phyloP scores from a whole-genome alignment of 371 early-diverging fungal species.

The Rhizopus microsporus region DNA sequence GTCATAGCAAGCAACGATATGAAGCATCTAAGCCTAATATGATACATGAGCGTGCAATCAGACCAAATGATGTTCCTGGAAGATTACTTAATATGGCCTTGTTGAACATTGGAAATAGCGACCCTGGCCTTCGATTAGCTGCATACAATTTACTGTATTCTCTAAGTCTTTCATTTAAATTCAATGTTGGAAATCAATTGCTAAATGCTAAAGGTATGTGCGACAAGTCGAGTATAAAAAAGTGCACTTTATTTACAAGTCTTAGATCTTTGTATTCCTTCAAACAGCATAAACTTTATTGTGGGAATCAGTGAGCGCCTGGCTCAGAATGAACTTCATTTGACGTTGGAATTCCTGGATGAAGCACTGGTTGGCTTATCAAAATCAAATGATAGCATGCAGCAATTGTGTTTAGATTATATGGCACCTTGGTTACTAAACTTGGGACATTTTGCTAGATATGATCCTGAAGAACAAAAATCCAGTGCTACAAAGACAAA shows the following conservation, averaged over 20 bases:
- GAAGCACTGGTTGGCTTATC: slow-evolving; percentile 85
- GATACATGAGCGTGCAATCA: slow-evolving; percentile 70
- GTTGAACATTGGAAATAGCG: slow-evolving; percentile 81
- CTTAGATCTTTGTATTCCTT: slow-evolving; percentile 83
- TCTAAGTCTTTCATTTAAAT: slow-evolving; percentile 73
- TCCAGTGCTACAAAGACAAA: slow-evolving; percentile 63
- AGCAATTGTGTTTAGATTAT: slow-evolving; percentile 85
- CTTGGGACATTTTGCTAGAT: slow-evolving; percentile 62
- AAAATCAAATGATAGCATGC: slow-evolving; percentile 68
- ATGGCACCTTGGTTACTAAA: slow-evolving; percentile 90
- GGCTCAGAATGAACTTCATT: slow-evolving; percentile 71
- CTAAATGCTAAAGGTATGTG: slow-evolving; percentile 70
- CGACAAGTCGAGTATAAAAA: not conserved
- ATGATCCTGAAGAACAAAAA: slow-evolving; percentile 48
- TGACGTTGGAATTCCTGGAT: slow-evolving; percentile 87
- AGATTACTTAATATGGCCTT: slow-evolving; percentile 90
- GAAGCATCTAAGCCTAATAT: slow-evolving; percentile 65
- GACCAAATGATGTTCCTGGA: slow-evolving; percentile 90
- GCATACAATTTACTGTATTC: slow-evolving; percentile 88
- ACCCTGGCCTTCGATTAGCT: slow-evolving; percentile 75
- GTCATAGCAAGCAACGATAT: slow-evolving; percentile 71
- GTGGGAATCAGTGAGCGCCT: slow-evolving; percentile 77
- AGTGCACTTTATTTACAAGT: not conserved
- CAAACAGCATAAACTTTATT: slow-evolving; percentile 84
- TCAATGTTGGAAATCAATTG: slow-evolving; percentile 82